Evolutionary conservation across 2,329 filamentous ascomycete species (phyloP).

Genomic region (Colletotrichum australisinense): DNA sequence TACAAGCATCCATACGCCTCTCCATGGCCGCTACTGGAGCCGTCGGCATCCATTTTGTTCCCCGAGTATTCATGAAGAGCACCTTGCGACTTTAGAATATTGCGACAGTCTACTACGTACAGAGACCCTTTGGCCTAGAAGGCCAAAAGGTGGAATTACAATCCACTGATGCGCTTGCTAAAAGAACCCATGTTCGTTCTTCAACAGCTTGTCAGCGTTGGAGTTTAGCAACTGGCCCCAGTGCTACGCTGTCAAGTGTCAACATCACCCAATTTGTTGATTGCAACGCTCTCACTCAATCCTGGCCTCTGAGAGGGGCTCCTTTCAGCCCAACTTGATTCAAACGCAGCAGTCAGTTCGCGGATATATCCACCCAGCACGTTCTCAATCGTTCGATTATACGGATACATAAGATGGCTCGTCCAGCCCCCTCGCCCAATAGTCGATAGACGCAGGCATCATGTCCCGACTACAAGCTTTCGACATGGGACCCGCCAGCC

Average conservation of each 20-base stretch:
- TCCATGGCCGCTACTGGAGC: not conserved
- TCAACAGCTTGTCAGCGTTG: not conserved
- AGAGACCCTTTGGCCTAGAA: not conserved
- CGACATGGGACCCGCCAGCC: not conserved
- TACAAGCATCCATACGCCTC: not conserved
- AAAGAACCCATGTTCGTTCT: constrained; percentile 7
- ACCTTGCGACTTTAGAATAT: no score
- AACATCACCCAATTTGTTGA: constrained; percentile 4
- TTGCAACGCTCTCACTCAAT: constrained; percentile 13
- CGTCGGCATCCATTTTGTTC: not conserved
- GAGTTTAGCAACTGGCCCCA: not conserved
- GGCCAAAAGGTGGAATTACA: not conserved
- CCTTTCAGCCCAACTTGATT: not conserved
- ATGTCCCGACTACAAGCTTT: constrained; percentile 8
- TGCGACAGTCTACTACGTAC: no score
- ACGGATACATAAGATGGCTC: not conserved
- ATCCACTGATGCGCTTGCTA: constrained; percentile 29
- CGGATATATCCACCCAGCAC: not conserved
- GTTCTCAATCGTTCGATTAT: constrained; percentile 5
- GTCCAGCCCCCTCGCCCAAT: not conserved
- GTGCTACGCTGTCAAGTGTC: constrained; percentile 13
- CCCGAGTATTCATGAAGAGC: not conserved
- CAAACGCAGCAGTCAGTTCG: not conserved
- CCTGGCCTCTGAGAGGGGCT: not conserved
- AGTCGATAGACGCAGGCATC: not conserved